Evolutionary conservation across 768 basidiomycete genomes (phyloP).

Genomic region (Boletus subcaerulescens): DNA sequence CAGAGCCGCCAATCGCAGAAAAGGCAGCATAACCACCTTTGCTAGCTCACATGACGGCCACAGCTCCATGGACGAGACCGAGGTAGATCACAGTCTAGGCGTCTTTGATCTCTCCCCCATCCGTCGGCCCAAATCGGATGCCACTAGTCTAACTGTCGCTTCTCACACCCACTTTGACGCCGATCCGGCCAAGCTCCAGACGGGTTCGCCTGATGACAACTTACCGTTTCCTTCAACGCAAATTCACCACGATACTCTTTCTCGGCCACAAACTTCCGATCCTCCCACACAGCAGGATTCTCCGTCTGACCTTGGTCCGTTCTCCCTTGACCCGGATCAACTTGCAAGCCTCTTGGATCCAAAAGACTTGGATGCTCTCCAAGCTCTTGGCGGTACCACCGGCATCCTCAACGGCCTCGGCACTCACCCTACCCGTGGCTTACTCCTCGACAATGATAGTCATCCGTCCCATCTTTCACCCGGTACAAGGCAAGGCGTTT

Average conservation of each 20-base stretch:
- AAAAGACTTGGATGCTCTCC: conserved; percentile 68
- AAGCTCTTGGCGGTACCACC: conserved; percentile 64
- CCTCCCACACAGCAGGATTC: conserved; percentile 36
- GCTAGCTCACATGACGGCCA: conserved; percentile 41
- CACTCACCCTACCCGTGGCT: conserved; percentile 53
- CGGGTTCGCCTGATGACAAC: conserved; percentile 3
- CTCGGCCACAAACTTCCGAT: conserved; percentile 16
- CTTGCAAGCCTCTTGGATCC: conserved; percentile 90
- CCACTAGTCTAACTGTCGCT: conserved; percentile 32
- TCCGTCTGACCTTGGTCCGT: conserved; percentile 61
- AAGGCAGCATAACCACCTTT: conserved; percentile 55
- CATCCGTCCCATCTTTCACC: conserved; percentile 11
- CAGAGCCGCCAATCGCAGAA: conserved; percentile 44
- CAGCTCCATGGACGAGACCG: conserved; percentile 43
- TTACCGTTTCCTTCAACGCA: conserved; percentile 18
- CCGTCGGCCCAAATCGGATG: conserved; percentile 36
- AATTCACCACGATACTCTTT: conserved; percentile 20
- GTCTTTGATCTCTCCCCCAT: conserved; percentile 28
- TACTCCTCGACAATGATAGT: conserved; percentile 15
- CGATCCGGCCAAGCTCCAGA: conserved; percentile 27
- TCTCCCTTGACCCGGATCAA: conserved; percentile 65
- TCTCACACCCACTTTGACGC: conserved; percentile 41
- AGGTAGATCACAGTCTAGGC: conserved; percentile 41
- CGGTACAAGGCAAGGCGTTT: conserved; percentile 31
- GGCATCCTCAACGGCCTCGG: conserved; percentile 73